These are phyloP conservation scores for Amylocarpus encephaloides DNA, from an alignment of 2,329 filamentous ascomycete genomes.

Conservation along the genomic window DNA sequence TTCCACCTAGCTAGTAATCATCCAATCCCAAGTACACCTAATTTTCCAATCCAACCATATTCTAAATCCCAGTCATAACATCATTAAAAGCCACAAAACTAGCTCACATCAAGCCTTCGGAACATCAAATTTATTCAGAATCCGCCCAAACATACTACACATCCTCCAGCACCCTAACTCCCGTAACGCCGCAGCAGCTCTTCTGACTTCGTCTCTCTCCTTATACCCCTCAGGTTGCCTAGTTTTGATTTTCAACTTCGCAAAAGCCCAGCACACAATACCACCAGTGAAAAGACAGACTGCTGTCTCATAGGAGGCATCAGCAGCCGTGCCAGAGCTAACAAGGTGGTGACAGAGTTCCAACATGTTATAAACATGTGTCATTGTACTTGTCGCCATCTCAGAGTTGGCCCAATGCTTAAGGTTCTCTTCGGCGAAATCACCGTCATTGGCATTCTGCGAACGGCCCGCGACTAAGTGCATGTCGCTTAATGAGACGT, in stretches of 20 bases:
- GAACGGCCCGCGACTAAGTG: conserved; percentile 27
- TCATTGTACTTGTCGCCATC: conserved; percentile 23
- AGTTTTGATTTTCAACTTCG: conserved; percentile 15
- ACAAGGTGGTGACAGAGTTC: conserved; percentile 19
- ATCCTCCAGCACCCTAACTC: conserved; percentile 27
- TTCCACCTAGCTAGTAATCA: too few relatives aligned
- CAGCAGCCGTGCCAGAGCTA: conserved; percentile 11
- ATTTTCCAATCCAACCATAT: too few relatives aligned
- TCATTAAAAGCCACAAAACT: too few relatives aligned
- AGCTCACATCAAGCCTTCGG: too few relatives aligned
- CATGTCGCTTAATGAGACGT: conserved; percentile 26
- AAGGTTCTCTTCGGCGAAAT: conserved; percentile 27
- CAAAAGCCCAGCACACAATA: conserved; percentile 28
- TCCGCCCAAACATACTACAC: conserved; percentile 26
- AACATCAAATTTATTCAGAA: conserved; percentile 23
- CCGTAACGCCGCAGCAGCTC: conserved; percentile 20
- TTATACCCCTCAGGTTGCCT: conserved; percentile 13
- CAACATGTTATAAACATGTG: conserved; percentile 22
- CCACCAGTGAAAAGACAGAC: conserved; percentile 26
- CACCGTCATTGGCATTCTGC: conserved; percentile 19
- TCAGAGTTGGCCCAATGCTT: conserved; percentile 26
- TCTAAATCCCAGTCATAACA: too few relatives aligned
- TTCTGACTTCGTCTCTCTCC: conserved; percentile 14
- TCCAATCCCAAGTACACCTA: too few relatives aligned
- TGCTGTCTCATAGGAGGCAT: conserved; percentile 22